phyloP scores from a whole-genome alignment of 2,329 filamentous ascomycete species.

The Colletotrichum sp. region DNA sequence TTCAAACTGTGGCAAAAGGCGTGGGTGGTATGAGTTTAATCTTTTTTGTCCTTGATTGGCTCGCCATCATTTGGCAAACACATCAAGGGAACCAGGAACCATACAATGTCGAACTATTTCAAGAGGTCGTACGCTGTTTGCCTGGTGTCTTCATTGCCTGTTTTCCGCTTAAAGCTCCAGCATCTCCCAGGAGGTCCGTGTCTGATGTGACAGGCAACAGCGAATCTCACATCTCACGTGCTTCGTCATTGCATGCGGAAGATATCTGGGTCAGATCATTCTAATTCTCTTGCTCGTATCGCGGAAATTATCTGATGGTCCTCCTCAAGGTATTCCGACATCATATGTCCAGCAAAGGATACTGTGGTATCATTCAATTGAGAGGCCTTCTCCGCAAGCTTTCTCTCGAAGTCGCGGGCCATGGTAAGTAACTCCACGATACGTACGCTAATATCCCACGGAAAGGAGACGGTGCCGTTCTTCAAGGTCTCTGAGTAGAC shows the following conservation, averaged over 20 bases:
- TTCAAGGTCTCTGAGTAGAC: not conserved
- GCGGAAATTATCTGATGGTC: not conserved
- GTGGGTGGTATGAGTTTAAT: not conserved
- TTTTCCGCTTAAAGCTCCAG: rapidly evolving
- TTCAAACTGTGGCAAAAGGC: not conserved
- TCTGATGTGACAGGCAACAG: not conserved
- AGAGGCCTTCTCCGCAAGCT: not conserved
- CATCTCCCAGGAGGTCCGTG: not conserved
- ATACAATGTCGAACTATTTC: not conserved
- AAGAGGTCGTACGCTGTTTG: not conserved
- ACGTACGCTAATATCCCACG: not conserved
- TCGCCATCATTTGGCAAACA: not conserved
- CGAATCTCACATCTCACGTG: not conserved
- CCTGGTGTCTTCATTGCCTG: not conserved
- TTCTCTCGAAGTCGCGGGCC: not conserved
- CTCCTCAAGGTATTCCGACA: not conserved
- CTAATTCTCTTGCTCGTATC: rapidly evolving
- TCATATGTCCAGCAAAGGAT: not conserved
- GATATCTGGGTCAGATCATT: not conserved
- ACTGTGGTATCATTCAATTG: not conserved
- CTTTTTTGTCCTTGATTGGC: not conserved
- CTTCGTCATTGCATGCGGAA: not conserved
- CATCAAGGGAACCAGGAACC: rapidly evolving
- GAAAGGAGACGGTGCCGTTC: not conserved
- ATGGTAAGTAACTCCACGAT: not conserved